Conservation (phyloP, 306 rosid genomes). For the Bauhinia variegata region DNA sequence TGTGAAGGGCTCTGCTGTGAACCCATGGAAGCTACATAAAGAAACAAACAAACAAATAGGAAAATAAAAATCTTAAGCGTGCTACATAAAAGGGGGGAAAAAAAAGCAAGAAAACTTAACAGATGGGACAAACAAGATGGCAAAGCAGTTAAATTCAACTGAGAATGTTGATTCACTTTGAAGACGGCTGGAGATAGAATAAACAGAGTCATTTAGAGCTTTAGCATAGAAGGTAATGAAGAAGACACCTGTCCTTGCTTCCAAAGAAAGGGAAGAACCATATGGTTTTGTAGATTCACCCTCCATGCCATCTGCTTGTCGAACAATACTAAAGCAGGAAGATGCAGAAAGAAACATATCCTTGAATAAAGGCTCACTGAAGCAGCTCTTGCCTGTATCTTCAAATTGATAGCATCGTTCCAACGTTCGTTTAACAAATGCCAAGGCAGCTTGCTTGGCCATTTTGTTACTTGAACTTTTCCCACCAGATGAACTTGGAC, state of each 20-base stretch:
- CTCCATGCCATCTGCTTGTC: conserved; percentile 56
- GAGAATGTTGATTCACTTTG: conserved; percentile 25
- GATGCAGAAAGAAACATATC: conserved; percentile 65
- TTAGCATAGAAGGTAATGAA: conserved; percentile 29
- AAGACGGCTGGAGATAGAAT: conserved; percentile 21
- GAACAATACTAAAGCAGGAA: conserved; percentile 51
- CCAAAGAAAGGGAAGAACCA: conserved; percentile 61
- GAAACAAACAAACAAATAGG: conserved; percentile 18
- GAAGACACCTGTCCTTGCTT: conserved; percentile 64
- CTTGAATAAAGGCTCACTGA: conserved; percentile 70
- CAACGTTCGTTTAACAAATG: conserved; percentile 81
- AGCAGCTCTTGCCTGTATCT: conserved; percentile 90
- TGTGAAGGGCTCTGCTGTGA: conserved; percentile 82
- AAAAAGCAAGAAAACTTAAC: conserved; percentile 13
- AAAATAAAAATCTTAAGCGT: conserved; percentile 11
- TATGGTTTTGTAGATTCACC: conserved; percentile 70
- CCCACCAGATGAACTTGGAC: conserved; percentile 79
- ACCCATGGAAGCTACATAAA: conserved; percentile 73
- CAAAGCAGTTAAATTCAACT: conserved; percentile 12
- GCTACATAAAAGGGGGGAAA: conserved; percentile 6
- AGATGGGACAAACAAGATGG: conserved; percentile 20
- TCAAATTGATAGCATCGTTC: conserved; percentile 81
- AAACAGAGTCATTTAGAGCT: conserved; percentile 21
- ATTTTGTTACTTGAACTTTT: conserved; percentile 79
- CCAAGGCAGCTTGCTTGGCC: conserved; percentile 88